phyloP scores from a whole-genome alignment of 2,329 filamentous ascomycete species.

The Apiospora phragmitis region DNA sequence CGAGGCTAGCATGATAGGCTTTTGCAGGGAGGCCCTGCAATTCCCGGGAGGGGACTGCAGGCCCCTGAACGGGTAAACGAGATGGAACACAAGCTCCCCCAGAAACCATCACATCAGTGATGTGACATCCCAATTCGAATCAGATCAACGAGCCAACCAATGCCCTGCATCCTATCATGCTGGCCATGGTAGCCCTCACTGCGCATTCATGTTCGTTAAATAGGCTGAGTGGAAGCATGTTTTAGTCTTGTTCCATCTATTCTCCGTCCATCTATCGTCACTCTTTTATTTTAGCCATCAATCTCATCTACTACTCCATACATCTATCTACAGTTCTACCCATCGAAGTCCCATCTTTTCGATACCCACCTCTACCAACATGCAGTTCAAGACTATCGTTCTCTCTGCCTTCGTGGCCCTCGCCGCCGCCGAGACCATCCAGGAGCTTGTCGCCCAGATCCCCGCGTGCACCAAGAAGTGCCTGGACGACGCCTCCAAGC shows the following conservation, averaged over 20 bases:
- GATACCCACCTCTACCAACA: slow-evolving; percentile 19
- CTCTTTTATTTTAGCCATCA: not conserved
- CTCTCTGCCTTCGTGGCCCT: slow-evolving; percentile 26
- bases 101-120: slow-evolving; percentile 4
- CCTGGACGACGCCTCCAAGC: slow-evolving; percentile 31
- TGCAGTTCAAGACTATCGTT: slow-evolving; percentile 31
- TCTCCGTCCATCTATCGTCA: not conserved
- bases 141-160: not conserved
- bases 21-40: not conserved
- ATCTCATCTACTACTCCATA: not conserved
- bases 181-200: not conserved
- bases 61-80: slow-evolving; percentile 1
- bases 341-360: no score
- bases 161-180: not conserved
- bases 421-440: slow-evolving; percentile 25
- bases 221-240: not conserved
- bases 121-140: not conserved
- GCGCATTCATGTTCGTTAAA: slow-evolving; percentile 1
- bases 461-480: slow-evolving; percentile 41
- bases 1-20: not conserved
- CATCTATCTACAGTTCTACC: not conserved
- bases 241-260: not conserved
- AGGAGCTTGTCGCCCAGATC: slow-evolving; percentile 31
- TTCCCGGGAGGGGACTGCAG: not conserved
- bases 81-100: not conserved